Evolutionary conservation across 805 yeast species (phyloP), one percentile per base, ranked within the genome.

Genomic region (Spathaspora girioi): DNA sequence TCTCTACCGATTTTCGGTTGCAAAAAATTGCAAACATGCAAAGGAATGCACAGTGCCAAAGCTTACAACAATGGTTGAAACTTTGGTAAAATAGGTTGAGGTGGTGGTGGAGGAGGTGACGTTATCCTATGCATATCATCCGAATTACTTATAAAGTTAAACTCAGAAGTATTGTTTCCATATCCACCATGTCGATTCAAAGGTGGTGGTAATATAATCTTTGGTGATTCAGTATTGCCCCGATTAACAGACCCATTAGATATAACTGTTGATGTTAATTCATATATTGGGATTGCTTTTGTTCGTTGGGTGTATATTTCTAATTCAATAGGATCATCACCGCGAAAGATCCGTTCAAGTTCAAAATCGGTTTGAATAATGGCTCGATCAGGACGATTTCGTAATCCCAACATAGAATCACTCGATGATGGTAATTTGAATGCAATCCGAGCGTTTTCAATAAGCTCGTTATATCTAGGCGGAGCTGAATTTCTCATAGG

Each of bases 391-490:
- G 51, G 56, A 45, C 55, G 38, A 47, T 69, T 63, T 42, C 65
- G 57, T 43, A 73, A 53, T 9, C 69, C 69, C 43, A 71, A 55
- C 14, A 52, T 50, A 3, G 38, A 7, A 32, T 50, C 54, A n/a
- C 45, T 46, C 6, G 23, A 14, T 10, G 31, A n/a, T 14, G 45
- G 42, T 15, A 66, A 51, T 32, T 80, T 78, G 65, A 92, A 92
- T 20, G 92, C 87, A 47, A 77, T 73, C 50, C 81, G 82, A 14
- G 89, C 90, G 63, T 90, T 91, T 51, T 87, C 88, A 11, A 90
- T 59, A n/a, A 92, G 68, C 66, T 92, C 98, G 27, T 77, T 61
- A 40, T 84, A 70, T 0, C 94, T 85, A 2, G 98, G 98, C 6
- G 96, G 86, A 0, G 96, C 86, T 44, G 86, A 81, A 55, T 82